These are phyloP conservation scores for Fusarium nelsonii DNA, from an alignment of 2,329 filamentous ascomycete species.

Conservation along the genomic window DNA sequence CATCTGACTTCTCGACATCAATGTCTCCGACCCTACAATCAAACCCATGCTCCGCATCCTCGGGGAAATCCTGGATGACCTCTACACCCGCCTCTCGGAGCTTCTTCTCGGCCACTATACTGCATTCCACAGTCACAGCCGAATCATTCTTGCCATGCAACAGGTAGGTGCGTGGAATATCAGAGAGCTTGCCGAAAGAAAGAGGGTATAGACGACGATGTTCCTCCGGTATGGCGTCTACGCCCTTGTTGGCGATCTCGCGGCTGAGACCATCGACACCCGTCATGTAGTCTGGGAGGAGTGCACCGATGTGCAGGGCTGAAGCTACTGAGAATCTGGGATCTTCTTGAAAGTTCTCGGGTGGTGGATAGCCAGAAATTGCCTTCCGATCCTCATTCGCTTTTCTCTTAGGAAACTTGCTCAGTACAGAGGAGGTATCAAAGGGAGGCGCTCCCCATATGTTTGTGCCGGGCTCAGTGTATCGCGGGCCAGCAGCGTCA, in stretches of 20 bases:
- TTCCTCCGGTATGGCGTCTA: slow-evolving; percentile 19
- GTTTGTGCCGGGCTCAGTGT: slow-evolving; percentile 31
- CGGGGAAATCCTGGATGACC: slow-evolving; percentile 30
- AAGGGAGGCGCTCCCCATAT: slow-evolving; percentile 26
- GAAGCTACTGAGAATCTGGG: slow-evolving; percentile 12
- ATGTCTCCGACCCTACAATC: slow-evolving; percentile 27
- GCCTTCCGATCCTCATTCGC: slow-evolving; percentile 18
- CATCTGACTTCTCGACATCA: slow-evolving; percentile 29
- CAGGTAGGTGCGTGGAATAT: slow-evolving; percentile 35
- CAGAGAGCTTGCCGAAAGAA: slow-evolving; percentile 13
- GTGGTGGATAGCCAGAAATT: slow-evolving; percentile 14
- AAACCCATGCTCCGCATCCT: slow-evolving; percentile 42
- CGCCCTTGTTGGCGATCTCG: slow-evolving; percentile 19
- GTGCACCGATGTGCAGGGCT: slow-evolving; percentile 38
- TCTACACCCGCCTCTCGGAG: slow-evolving; percentile 24
- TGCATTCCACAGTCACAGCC: slow-evolving; percentile 37
- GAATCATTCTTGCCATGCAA: slow-evolving; percentile 41
- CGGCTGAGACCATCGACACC: slow-evolving; percentile 23
- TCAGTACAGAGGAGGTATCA: slow-evolving; percentile 22
- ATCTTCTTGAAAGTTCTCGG: background rate
- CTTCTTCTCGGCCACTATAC: slow-evolving; percentile 35
- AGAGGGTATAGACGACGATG: slow-evolving; percentile 37
- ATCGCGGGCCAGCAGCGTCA: slow-evolving; percentile 17
- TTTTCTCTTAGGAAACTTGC: slow-evolving; percentile 18
- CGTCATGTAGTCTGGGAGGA: slow-evolving; percentile 43